A percentile compares a stretch with the other conserved stretches of the same genome.
These are phyloP conservation scores for Magnaporthales sp. DNA, from an alignment of 2,329 filamentous ascomycete species.

Conservation along the genomic window DNA sequence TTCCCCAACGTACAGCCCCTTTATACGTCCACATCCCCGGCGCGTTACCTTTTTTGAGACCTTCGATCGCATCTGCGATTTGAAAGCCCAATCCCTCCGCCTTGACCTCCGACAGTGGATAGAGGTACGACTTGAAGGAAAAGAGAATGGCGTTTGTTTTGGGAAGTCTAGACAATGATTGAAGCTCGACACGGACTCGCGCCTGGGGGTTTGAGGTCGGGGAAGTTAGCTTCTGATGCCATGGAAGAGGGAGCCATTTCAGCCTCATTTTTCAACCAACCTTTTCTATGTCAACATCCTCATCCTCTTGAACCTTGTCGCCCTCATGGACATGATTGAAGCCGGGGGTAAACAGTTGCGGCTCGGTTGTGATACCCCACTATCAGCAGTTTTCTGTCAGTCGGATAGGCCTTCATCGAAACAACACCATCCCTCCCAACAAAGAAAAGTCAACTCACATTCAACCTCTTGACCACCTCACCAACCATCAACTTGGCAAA, in stretches of 20 bases:
- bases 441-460: constrained; percentile 26
- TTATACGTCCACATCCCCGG: constrained; percentile 47
- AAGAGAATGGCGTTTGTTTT: constrained; percentile 38
- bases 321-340: constrained; percentile 27
- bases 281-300: constrained; percentile 28
- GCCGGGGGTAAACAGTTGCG: constrained; percentile 28
- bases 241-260: background rate
- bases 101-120: constrained; percentile 37
- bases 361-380: constrained; percentile 40
- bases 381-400: constrained; percentile 12
- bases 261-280: constrained; percentile 13
- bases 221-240: background rate
- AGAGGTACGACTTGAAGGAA: constrained; percentile 48
- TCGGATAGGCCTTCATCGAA: background rate
- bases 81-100: constrained; percentile 35
- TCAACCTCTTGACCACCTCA: constrained; percentile 38
- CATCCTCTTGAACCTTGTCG: constrained; percentile 22
- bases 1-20: constrained; percentile 37
- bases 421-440: background rate
- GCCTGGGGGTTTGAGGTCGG: constrained; percentile 16
- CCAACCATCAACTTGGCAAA: constrained; percentile 39
- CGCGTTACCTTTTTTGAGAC: constrained; percentile 39
- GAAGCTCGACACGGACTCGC: constrained; percentile 37
- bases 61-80: constrained; percentile 44
- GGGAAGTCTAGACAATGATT: constrained; percentile 41